phyloP scores from a whole-genome alignment of 768 basidiomycete genomes.

The Macrolepiota albuminosa region DNA sequence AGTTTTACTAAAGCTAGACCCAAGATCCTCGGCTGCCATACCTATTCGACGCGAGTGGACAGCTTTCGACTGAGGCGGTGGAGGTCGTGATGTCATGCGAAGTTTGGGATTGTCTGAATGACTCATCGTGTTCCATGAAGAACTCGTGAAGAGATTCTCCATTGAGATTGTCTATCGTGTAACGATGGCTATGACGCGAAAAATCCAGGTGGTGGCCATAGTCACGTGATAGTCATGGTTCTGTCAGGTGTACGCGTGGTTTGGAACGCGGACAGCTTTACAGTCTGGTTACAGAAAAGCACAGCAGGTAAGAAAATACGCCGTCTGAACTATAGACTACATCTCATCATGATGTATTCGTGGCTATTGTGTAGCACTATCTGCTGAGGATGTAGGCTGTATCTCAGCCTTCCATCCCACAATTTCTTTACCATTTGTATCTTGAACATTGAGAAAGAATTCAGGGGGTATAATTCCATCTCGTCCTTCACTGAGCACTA shows the following conservation, averaged over 20 bases:
- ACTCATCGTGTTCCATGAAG: slow-evolving; percentile 6
- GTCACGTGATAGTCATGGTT: slow-evolving; percentile 1
- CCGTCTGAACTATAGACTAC: not conserved
- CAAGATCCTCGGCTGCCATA: slow-evolving; percentile 14
- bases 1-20: slow-evolving; percentile 12
- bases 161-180: not conserved
- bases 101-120: slow-evolving; percentile 7
- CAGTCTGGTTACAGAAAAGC: not conserved
- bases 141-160: slow-evolving; percentile 9
- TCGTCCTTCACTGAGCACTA: slow-evolving; percentile 81
- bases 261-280: too few species aligned
- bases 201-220: not conserved
- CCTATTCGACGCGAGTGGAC: slow-evolving; percentile 6
- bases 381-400: not conserved
- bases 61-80: not conserved
- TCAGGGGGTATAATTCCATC: slow-evolving; percentile 52
- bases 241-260: not conserved
- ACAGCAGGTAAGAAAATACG: too few species aligned
- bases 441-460: slow-evolving; percentile 47
- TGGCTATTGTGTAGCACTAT: not conserved
- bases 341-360: not conserved
- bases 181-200: not conserved
- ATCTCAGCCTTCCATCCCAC: slow-evolving; percentile 1
- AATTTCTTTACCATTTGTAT: not conserved
- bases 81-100: slow-evolving; percentile 11